A percentile compares a stretch with the other conserved stretches of the same genome.
Conservation (phyloP, 768 basidiomycete species). For the Boletales sp. region DNA sequence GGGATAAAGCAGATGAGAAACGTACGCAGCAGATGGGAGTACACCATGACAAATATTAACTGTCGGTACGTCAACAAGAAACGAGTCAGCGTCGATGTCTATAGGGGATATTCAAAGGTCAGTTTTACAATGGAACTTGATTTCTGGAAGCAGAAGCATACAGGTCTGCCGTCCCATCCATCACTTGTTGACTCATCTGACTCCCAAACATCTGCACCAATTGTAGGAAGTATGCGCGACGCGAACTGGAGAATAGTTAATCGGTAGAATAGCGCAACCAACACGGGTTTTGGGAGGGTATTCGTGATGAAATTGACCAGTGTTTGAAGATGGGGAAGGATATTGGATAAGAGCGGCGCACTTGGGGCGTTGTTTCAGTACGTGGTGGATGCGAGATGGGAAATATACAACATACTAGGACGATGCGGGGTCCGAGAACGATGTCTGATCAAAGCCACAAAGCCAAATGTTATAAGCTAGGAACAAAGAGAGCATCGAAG, state of each 20-base stretch:
- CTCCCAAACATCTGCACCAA: constrained; percentile 79
- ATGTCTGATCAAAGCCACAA: constrained; percentile 74
- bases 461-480: constrained; percentile 91
- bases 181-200: constrained; percentile 58
- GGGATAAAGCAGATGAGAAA: constrained; percentile 10
- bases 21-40: constrained; percentile 81
- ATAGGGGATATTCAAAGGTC: constrained; percentile 5
- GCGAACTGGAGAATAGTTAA: constrained; percentile 78
- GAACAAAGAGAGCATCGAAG: constrained; percentile 81
- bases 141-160: constrained; percentile 26
- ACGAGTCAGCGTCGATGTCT: constrained; percentile 76
- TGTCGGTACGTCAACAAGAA: constrained; percentile 81
- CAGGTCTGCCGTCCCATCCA: constrained; percentile 71
- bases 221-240: constrained; percentile 78
- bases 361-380: constrained; percentile 33
- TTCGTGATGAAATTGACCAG: constrained; percentile 79
- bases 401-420: constrained; percentile 57
- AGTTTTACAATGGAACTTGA: constrained; percentile 1
- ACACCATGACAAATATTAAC: constrained; percentile 80
- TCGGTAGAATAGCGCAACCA: constrained; percentile 76
- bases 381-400: background rate
- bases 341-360: constrained; percentile 72
- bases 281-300: constrained; percentile 80
- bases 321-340: constrained; percentile 77
- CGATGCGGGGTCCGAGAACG: constrained; percentile 68